A percentile compares a stretch with the other conserved stretches of the same genome.
Evolutionary conservation across 2,329 filamentous ascomycete species (phyloP).

Genomic region (Monilinia polystroma): DNA sequence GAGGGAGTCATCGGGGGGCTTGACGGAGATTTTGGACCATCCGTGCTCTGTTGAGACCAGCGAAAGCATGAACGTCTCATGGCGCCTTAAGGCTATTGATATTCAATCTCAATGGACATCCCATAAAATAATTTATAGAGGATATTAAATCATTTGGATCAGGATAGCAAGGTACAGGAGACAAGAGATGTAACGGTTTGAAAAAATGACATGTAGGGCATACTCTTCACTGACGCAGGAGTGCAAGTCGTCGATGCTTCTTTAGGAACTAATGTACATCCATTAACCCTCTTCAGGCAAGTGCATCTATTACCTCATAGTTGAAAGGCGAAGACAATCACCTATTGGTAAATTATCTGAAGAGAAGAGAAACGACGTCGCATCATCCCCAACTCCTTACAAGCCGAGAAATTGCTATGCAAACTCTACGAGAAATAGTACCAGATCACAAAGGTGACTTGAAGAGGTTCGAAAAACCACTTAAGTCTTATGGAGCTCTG

Average conservation of each 20-base stretch:
- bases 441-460: neutral
- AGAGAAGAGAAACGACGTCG: no score
- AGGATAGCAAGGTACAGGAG: neutral
- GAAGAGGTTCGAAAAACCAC: neutral
- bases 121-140: neutral
- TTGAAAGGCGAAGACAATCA: neutral
- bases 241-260: constrained; percentile 3
- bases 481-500: neutral
- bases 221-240: neutral
- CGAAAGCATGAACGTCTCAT: constrained; percentile 13
- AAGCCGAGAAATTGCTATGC: neutral
- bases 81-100: neutral
- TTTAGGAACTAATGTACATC: neutral
- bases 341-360: no score
- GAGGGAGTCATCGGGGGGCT: neutral
- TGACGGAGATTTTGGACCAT: constrained; percentile 12
- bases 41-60: constrained; percentile 4
- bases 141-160: neutral
- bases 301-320: neutral
- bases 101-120: neutral
- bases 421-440: neutral
- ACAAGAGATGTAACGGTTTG: neutral
- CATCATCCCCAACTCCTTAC: neutral
- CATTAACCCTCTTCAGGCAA: neutral
- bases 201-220: neutral